These are phyloP conservation scores for Leccinum uliginosum DNA, from an alignment of 768 basidiomycete genomes.

Conservation along the genomic window DNA sequence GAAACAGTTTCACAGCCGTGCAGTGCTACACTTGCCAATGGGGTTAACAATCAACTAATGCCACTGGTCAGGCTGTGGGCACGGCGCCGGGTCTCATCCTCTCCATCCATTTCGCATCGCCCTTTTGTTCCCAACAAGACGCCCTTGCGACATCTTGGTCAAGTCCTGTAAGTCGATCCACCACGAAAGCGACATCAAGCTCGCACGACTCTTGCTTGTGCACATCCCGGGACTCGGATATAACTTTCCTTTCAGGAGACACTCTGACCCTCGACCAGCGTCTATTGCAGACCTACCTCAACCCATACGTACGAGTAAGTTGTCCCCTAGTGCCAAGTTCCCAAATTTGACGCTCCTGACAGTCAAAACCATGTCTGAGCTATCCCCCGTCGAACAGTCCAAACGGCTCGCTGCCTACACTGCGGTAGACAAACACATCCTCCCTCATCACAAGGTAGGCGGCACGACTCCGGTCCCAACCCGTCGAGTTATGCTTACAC, in stretches of 20 bases:
- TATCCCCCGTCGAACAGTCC: constrained; percentile 60
- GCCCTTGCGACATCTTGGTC: constrained; percentile 8
- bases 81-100: background rate
- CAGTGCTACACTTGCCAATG: background rate
- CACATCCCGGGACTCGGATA: background rate
- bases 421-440: constrained; percentile 88
- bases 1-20: constrained; percentile 8
- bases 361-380: constrained; percentile 26
- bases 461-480: background rate
- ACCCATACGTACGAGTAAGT: constrained; percentile 9
- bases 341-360: constrained; percentile 1
- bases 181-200: background rate
- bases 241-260: constrained; percentile 6
- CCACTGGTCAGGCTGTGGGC: background rate
- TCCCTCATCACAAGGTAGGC: constrained; percentile 76
- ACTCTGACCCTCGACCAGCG: constrained; percentile 6
- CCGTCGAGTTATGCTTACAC: constrained; percentile 1
- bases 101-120: constrained; percentile 1
- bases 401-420: constrained; percentile 91
- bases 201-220: background rate
- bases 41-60: background rate
- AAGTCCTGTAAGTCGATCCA: constrained; percentile 15
- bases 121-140: constrained; percentile 7
- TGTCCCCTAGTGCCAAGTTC: background rate
- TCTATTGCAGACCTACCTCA: constrained; percentile 2